These are phyloP conservation scores for Elasticomyces elasticus DNA, from an alignment of 495 filamentous ascomycete species.

Conservation along the genomic window DNA sequence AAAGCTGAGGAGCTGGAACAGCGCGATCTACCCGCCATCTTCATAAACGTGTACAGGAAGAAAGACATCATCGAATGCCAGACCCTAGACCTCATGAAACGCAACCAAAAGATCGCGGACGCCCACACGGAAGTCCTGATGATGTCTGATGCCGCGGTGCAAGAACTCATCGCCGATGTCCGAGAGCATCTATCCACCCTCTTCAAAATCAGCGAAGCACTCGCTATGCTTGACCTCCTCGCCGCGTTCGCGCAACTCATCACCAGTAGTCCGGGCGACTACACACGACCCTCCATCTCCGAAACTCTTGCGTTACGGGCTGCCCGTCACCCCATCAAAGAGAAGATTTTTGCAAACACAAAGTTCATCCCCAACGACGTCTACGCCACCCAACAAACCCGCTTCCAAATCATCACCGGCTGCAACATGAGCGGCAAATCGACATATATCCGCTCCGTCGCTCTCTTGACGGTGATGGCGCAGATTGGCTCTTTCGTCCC, in stretches of 20 bases:
- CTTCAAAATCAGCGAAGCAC: slow-evolving; percentile 71
- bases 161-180: slow-evolving; percentile 57
- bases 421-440: slow-evolving; percentile 99
- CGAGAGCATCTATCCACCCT: slow-evolving; percentile 56
- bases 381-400: slow-evolving; percentile 62
- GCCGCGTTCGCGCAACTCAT: slow-evolving; percentile 69
- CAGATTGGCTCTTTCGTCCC: slow-evolving; percentile 90
- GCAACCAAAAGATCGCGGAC: slow-evolving; percentile 43
- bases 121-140: slow-evolving; percentile 70
- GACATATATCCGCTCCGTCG: slow-evolving; percentile 82
- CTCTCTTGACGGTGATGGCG: slow-evolving; percentile 80
- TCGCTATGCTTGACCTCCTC: slow-evolving; percentile 88
- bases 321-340: slow-evolving; percentile 75
- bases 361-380: slow-evolving; percentile 83
- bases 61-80: slow-evolving; percentile 72
- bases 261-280: slow-evolving; percentile 65
- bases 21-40: slow-evolving; percentile 51
- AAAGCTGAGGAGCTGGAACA: slow-evolving; percentile 52
- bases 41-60: slow-evolving; percentile 67
- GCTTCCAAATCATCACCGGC: slow-evolving; percentile 90
- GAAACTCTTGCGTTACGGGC: slow-evolving; percentile 67
- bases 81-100: slow-evolving; percentile 71
- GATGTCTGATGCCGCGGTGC: slow-evolving; percentile 63
- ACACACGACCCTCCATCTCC: slow-evolving; percentile 67
- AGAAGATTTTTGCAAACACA: slow-evolving; percentile 54